Conservation (phyloP, 2,329 filamentous ascomycete species). For the Aurifilum marmelostoma region DNA sequence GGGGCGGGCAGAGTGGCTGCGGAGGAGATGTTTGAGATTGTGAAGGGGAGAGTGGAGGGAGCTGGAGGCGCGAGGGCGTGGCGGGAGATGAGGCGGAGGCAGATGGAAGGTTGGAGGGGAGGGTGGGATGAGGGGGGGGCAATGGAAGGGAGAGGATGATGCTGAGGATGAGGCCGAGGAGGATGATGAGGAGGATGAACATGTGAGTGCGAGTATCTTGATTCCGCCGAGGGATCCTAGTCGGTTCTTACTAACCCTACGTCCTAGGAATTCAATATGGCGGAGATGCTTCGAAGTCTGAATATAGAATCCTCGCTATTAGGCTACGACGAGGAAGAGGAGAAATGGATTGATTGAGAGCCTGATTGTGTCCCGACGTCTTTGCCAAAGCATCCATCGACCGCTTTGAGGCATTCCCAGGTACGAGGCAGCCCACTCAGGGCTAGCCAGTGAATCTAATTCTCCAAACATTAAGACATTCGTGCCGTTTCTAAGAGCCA, state of each 20-base stretch:
- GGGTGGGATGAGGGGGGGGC: constrained; percentile 18
- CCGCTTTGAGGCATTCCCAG: background rate
- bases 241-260: background rate
- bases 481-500: background rate
- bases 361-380: background rate
- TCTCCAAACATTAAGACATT: background rate
- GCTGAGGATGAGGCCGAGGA: background rate
- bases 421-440: background rate
- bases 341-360: constrained; percentile 22
- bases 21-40: constrained; percentile 45
- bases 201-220: constrained; percentile 13
- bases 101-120: constrained; percentile 24
- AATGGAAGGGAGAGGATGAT: background rate
- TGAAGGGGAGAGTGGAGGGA: constrained; percentile 30
- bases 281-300: constrained; percentile 25
- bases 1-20: constrained; percentile 63
- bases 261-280: constrained; percentile 25
- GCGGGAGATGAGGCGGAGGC: constrained; percentile 26
- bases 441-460: background rate
- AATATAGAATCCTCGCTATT: constrained; percentile 25
- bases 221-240: background rate
- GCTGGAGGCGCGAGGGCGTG: constrained; percentile 23
- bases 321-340: constrained; percentile 26
- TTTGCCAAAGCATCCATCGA: background rate
- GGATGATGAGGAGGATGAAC: constrained; percentile 12